A percentile compares a stretch with the other conserved stretches of the same genome.
Conservation (phyloP, 306 rosid genomes). For the Trifolium subterraneum region DNA sequence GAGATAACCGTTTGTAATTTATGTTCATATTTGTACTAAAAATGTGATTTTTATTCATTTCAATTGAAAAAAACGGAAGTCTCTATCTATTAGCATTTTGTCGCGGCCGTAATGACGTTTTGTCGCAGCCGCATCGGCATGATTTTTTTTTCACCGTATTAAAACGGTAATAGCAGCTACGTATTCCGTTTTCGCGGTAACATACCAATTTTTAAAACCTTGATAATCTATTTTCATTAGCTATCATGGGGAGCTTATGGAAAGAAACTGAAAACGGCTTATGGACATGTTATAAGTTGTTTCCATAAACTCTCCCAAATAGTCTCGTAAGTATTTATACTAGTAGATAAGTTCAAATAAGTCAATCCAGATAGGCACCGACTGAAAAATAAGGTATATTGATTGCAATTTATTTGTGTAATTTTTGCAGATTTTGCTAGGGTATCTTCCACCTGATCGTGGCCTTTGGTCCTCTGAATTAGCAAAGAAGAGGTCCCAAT, state of each 20-base stretch:
- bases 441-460: constrained; percentile 84
- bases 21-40: no score
- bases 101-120: no score
- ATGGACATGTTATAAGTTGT: not conserved
- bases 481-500: constrained; percentile 88
- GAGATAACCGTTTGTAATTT: no score
- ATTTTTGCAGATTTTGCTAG: constrained; percentile 73
- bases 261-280: not conserved
- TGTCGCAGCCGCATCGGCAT: no score
- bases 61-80: no score
- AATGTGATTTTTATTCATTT: no score
- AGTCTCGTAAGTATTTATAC: not conserved
- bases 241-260: not conserved
- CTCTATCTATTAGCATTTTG: no score
- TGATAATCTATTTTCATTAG: not conserved
- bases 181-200: no score
- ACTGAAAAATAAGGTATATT: not conserved
- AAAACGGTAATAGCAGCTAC: no score
- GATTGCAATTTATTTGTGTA: constrained; percentile 15
- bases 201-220: no score
- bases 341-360: not conserved
- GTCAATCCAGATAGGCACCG: not conserved
- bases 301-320: not conserved
- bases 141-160: no score
- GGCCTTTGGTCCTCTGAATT: constrained; percentile 83